Evolutionary conservation across 179 eudicot genomes (phyloP).

Genomic region (Vitellaria paradoxa): DNA sequence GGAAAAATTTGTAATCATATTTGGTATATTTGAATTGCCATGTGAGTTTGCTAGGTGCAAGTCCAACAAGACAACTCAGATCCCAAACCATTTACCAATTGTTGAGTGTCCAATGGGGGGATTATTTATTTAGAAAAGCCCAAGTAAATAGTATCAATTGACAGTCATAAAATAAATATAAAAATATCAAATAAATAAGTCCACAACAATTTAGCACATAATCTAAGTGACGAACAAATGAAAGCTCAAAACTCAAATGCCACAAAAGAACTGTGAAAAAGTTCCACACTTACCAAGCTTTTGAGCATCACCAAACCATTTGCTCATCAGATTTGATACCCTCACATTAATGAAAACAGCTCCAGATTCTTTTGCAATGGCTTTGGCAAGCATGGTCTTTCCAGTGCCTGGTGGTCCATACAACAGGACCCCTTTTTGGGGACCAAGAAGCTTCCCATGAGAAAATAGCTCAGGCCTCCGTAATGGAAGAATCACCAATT

Average conservation of each 20-base stretch:
- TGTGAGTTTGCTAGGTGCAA: too few species aligned
- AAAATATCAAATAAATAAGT: background rate
- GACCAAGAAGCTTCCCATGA: conserved; percentile 82
- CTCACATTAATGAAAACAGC: conserved; percentile 93
- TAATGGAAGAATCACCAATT: conserved; percentile 85
- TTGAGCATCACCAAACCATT: conserved; percentile 98
- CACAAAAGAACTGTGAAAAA: background rate
- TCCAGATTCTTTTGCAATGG: conserved; percentile 97
- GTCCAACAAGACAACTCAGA: background rate
- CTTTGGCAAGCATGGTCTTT: conserved; percentile 97
- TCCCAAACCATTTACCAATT: background rate
- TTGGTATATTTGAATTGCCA: too few species aligned
- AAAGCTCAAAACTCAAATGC: too few species aligned
- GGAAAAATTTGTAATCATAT: too few species aligned
- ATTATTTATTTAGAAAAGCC: too few species aligned
- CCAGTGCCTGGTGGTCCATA: conserved; percentile 98
- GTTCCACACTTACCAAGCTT: conserved; percentile 55
- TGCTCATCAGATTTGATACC: conserved; percentile 88
- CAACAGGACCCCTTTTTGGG: conserved; percentile 85
- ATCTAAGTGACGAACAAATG: conserved; percentile 27
- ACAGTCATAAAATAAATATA: too few species aligned
- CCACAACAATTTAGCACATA: conserved; percentile 16
- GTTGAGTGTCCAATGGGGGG: background rate
- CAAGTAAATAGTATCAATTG: too few species aligned
- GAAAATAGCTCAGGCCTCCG: conserved; percentile 81